Evolutionary conservation across 306 rosid genomes (phyloP).

Genomic region (Luffa aegyptiaca): DNA sequence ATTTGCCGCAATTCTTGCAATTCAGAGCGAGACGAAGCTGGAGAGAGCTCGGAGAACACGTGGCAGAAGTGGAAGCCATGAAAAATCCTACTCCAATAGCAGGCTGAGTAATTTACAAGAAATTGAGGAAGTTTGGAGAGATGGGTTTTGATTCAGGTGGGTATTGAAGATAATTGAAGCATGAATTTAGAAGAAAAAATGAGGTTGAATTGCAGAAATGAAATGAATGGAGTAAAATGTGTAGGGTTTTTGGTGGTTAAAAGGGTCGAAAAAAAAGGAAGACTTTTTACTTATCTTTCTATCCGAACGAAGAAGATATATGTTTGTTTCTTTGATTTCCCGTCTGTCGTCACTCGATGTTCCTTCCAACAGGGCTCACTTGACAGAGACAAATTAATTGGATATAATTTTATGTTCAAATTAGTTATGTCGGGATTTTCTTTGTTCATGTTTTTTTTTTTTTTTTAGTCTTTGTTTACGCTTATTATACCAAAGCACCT

Average conservation of each 20-base stretch:
- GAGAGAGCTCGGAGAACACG: constrained; percentile 79
- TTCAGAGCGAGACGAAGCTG: constrained; percentile 74
- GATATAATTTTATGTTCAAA: neutral
- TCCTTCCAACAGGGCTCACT: neutral
- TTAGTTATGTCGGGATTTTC: neutral
- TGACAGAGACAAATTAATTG: neutral
- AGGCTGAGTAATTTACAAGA: neutral
- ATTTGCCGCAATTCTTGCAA: constrained; percentile 24
- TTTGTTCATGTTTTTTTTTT: too few species aligned
- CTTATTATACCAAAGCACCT: too few species aligned
- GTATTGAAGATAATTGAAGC: neutral
- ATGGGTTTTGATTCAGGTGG: neutral
- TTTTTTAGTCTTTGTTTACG: too few species aligned
- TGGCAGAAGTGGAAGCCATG: constrained; percentile 50
- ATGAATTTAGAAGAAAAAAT: neutral
- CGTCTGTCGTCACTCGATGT: neutral
- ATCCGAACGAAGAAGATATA: neutral
- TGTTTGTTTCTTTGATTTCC: neutral
- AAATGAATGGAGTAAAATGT: neutral
- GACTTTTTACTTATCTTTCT: neutral
- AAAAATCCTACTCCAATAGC: neutral
- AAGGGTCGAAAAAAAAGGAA: neutral
- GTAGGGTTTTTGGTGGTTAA: neutral
- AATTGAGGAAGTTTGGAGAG: neutral
- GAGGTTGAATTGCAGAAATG: constrained; percentile 6